Conservation (phyloP, 2,329 filamentous ascomycete genomes). For the Thielaviopsis populi region DNA sequence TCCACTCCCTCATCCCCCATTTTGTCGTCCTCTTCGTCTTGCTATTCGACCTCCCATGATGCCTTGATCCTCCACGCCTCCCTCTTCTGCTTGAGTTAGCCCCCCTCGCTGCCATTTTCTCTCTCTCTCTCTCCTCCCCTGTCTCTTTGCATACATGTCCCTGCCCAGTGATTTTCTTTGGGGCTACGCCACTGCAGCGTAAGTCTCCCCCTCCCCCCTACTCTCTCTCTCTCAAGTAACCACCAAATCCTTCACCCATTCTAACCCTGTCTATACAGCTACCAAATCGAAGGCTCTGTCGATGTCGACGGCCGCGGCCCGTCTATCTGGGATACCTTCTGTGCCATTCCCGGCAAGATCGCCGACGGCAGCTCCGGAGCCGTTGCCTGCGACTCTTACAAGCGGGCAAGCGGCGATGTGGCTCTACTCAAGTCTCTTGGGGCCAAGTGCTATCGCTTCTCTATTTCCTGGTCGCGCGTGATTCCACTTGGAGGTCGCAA, state of each 20-base stretch:
- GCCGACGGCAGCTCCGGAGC: conserved; percentile 61
- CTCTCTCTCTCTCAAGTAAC: conserved; percentile 17
- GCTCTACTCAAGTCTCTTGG: conserved; percentile 59
- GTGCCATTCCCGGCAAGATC: conserved; percentile 65
- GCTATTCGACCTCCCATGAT: too few species aligned
- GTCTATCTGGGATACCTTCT: conserved; percentile 87
- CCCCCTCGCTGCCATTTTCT: too few species aligned
- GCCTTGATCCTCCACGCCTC: too few species aligned
- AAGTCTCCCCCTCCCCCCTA: conserved; percentile 23
- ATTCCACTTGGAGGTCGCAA: conserved; percentile 73
- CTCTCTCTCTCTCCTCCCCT: neutral
- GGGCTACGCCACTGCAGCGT: conserved; percentile 70
- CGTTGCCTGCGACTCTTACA: conserved; percentile 75
- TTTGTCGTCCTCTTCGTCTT: too few species aligned
- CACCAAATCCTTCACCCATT: neutral
- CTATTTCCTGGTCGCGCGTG: conserved; percentile 69
- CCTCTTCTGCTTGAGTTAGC: too few species aligned
- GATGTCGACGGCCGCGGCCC: conserved; percentile 63
- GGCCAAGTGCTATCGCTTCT: conserved; percentile 67
- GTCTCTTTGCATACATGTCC: conserved; percentile 31
- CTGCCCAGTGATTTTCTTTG: conserved; percentile 58
- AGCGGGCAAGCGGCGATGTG: conserved; percentile 63
- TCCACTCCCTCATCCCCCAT: too few species aligned
- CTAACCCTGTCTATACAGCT: conserved; percentile 35
- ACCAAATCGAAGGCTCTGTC: conserved; percentile 70